A percentile compares a stretch with the other conserved stretches of the same genome.
Conservation (phyloP, 768 basidiomycete genomes). For the Hypsizygus marmoreus region DNA sequence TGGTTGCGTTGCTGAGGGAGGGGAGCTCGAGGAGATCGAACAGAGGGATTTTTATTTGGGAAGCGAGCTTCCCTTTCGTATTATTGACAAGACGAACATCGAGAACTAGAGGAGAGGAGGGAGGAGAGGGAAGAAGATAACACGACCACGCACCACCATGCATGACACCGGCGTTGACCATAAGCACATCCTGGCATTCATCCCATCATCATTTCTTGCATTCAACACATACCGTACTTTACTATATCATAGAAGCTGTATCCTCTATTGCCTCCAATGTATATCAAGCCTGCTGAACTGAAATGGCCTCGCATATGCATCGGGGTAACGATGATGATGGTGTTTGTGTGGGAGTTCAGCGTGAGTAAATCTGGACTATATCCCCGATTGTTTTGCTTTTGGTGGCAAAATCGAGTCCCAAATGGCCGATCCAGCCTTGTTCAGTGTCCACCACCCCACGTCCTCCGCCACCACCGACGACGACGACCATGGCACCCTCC, state of each 20-base stretch:
- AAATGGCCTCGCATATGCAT: neutral
- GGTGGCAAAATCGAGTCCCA: conserved; percentile 5
- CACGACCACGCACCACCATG: conserved; percentile 1
- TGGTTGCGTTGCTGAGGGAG: no score
- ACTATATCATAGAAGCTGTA: conserved; percentile 20
- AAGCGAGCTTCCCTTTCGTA: neutral
- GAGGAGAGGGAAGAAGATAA: conserved; percentile 4
- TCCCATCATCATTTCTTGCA: neutral
- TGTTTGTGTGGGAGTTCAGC: conserved; percentile 10
- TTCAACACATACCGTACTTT: conserved; percentile 5
- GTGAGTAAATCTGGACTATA: conserved; percentile 23
- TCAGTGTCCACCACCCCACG: conserved; percentile 9
- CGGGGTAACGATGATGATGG: neutral
- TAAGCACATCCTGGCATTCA: conserved; percentile 4
- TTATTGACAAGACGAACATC: neutral
- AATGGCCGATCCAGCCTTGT: conserved; percentile 18
- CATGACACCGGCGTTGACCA: conserved; percentile 17
- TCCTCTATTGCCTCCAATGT: conserved; percentile 12
- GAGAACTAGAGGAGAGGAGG: conserved; percentile 1
- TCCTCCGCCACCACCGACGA: conserved; percentile 7
- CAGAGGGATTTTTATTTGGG: neutral
- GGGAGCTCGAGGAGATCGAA: no score
- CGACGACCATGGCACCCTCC: conserved; percentile 37
- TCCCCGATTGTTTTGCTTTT: conserved; percentile 16
- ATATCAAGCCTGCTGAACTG: no score